phyloP scores from a whole-genome alignment of 2,329 filamentous ascomycete genomes.

The Pseudogymnoascus sp. region DNA sequence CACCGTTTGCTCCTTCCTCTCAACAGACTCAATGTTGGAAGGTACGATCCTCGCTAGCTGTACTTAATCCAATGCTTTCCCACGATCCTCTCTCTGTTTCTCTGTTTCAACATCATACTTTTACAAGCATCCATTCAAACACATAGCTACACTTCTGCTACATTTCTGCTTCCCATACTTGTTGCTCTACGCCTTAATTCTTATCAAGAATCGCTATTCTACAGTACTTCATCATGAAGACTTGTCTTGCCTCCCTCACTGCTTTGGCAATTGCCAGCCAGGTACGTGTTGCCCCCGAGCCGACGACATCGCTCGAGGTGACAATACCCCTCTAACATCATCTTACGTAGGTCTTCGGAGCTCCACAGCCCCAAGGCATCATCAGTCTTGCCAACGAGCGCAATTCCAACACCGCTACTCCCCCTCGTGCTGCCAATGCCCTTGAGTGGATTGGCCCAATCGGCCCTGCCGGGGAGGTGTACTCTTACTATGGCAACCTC shows the following conservation, averaged over 20 bases:
- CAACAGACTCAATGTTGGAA: neutral
- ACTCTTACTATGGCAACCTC: slow-evolving; percentile 1
- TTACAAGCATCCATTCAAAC: slow-evolving; percentile 3
- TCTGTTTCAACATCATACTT: neutral
- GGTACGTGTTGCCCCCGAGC: neutral
- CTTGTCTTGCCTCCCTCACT: neutral
- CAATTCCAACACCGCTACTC: neutral
- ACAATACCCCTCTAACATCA: neutral
- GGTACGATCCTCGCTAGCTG: neutral
- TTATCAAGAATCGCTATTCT: neutral
- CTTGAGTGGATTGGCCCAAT: slow-evolving; percentile 1
- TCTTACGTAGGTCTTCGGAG: neutral
- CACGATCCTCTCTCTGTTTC: neutral
- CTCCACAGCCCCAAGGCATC: neutral
- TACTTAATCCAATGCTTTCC: neutral
- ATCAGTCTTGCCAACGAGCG: neutral
- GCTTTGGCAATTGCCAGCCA: neutral
- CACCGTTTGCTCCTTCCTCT: neutral
- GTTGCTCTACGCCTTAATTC: neutral
- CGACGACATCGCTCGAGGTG: neutral
- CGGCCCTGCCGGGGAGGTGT: neutral
- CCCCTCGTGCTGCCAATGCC: neutral
- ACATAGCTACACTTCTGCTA: slow-evolving; percentile 1
- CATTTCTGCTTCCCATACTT: neutral
- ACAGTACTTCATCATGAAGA: neutral